Base-by-base conservation (phyloP, 2,329 filamentous ascomycete species). In the Tolypocladium paradoxum region DNA sequence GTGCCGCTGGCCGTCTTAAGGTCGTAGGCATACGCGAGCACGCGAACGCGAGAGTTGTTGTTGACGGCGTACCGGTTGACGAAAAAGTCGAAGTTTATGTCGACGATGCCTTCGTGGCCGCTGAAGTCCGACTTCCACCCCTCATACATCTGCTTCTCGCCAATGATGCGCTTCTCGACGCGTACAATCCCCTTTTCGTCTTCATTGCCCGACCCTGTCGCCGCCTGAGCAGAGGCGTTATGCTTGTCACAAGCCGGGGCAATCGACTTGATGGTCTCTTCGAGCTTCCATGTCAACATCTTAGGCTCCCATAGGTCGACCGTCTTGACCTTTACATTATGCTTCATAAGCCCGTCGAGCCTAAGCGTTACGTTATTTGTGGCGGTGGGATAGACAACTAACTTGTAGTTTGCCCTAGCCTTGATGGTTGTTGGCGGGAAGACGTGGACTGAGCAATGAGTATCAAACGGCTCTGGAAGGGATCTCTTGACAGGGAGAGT, bases 371-470 rank as follows among this genome's bases (percentile, higher is more conserved):
- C 79, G 11, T 78, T 86, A 71, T 95, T 92, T 62, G 82, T 83
- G 62, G 89, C 88, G 56, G 91, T 88, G 5, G 91, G 90, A 71
- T 96, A 86, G 57, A 96, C 84, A 58, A 95, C 83, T 36, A 88
- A 83, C 48, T 87, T 85, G 57, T 95, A 85, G 62, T 89, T 84
- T 57, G 93, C 87, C 63, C 84, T 85, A 54, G 90, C 88, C 59
- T 89, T 91, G 63, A 99, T 85, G 71, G 95, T 93, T 60, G 92
- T 99, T 0, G 92, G 92, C 48, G 92, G 92, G 72, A 99, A 99
- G 64, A 97, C 88, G 64, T 92, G 89, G 57, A 96, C 84, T 18
- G 88, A 95, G 70, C 91, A 85, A 71, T 95, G 92, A 56, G 95
- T 90, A 51, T 81, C 77, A 49, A 90, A 87, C 3, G 88, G 82